Evolutionary conservation across 768 basidiomycete species (phyloP).

Genomic region (Boletus rex-veris): DNA sequence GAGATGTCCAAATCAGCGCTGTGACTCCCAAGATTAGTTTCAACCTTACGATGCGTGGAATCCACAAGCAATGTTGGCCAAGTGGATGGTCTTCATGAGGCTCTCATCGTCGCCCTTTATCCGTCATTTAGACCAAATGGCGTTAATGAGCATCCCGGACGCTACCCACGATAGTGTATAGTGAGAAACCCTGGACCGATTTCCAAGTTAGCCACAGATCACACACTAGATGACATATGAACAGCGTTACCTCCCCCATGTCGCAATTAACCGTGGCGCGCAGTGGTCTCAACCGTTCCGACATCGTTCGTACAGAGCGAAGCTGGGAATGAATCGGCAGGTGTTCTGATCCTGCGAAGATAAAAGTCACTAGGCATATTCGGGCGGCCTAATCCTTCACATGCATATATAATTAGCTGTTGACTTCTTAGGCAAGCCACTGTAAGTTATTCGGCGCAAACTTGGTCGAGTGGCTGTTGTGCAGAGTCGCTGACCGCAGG

Average conservation of each 20-base stretch:
- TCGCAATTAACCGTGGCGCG: slow-evolving; percentile 52
- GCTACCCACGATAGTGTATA: slow-evolving; percentile 43
- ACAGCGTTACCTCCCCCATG: slow-evolving; percentile 48
- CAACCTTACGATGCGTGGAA: slow-evolving; percentile 57
- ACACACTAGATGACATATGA: not conserved
- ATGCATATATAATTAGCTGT: no score
- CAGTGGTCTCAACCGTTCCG: slow-evolving; percentile 2
- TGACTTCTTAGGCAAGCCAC: no score
- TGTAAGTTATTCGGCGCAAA: no score
- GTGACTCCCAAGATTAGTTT: not conserved
- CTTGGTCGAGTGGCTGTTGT: not conserved
- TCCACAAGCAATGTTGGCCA: slow-evolving; percentile 65
- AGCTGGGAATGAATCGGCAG: no score
- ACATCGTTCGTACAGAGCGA: slow-evolving; percentile 8
- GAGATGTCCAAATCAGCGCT: not conserved
- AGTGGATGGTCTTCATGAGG: slow-evolving; percentile 54
- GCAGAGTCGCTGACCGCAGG: not conserved
- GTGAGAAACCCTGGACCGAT: slow-evolving; percentile 43
- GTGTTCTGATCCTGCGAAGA: not conserved
- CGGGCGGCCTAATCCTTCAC: not conserved
- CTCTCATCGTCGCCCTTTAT: slow-evolving; percentile 48
- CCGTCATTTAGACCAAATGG: not conserved
- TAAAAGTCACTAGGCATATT: not conserved
- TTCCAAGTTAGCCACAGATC: slow-evolving; percentile 3
- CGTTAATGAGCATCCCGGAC: not conserved